Evolutionary conservation across 352 stramenopile genomes (phyloP).

Genomic region (Pythium grandisporangium): DNA sequence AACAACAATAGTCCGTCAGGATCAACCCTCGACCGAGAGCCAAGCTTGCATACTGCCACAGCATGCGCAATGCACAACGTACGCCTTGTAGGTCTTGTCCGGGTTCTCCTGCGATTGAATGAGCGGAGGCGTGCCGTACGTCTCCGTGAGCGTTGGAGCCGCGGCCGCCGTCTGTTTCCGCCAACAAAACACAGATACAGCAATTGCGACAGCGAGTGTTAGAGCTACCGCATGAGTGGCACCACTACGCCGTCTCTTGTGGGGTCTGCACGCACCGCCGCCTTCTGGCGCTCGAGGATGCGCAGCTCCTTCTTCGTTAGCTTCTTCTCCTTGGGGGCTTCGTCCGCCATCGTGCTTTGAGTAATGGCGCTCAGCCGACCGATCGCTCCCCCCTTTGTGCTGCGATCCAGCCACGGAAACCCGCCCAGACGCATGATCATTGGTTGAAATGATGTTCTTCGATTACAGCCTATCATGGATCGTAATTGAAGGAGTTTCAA

Average conservation of each 20-base stretch:
- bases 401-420: constrained; percentile 14
- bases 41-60: too few relatives aligned
- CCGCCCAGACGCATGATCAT: constrained; percentile 11
- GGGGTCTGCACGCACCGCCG: constrained; percentile 43
- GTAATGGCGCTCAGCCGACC: not conserved
- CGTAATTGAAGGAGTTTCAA: too few relatives aligned
- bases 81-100: constrained; percentile 59
- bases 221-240: too few relatives aligned
- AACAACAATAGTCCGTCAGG: too few relatives aligned
- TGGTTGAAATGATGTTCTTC: constrained; percentile 6
- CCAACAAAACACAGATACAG: constrained; percentile 1
- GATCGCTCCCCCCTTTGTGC: not conserved
- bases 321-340: constrained; percentile 67
- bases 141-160: constrained; percentile 69
- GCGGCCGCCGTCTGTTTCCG: constrained; percentile 29
- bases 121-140: constrained; percentile 83
- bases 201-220: too few relatives aligned
- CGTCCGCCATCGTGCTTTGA: constrained; percentile 17
- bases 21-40: too few relatives aligned
- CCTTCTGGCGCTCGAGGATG: constrained; percentile 83
- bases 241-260: too few relatives aligned
- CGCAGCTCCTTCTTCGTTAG: constrained; percentile 87
- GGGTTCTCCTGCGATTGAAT: constrained; percentile 86
- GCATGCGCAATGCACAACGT: constrained; percentile 15
- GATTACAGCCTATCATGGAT: not conserved